phyloP scores from a whole-genome alignment of 2,329 filamentous ascomycete genomes.

The Coniochaeta hoffmannii region DNA sequence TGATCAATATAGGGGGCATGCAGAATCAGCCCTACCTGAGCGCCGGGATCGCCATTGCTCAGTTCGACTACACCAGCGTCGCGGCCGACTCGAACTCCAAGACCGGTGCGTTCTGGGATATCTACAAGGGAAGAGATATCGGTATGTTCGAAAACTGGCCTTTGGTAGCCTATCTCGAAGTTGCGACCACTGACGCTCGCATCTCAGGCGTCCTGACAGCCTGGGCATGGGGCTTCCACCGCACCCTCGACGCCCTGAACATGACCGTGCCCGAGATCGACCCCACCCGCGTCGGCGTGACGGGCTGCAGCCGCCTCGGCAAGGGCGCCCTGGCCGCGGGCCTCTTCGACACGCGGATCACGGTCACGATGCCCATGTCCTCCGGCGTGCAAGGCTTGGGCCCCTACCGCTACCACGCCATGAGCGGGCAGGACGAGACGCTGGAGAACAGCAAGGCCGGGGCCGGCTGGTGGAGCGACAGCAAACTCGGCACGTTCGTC shows the following conservation, averaged over 20 bases:
- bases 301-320: conserved; percentile 46
- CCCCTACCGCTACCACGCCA: conserved; percentile 40
- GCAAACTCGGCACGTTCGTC: conserved; percentile 43
- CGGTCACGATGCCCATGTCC: conserved; percentile 48
- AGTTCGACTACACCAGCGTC: conserved; percentile 39
- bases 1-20: conserved; percentile 44
- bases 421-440: conserved; percentile 37
- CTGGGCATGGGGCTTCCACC: conserved; percentile 49
- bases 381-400: conserved; percentile 48
- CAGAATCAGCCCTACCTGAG: conserved; percentile 36
- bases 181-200: not conserved
- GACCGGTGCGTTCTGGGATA: conserved; percentile 39
- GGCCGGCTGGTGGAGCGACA: conserved; percentile 50
- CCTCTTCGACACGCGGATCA: conserved; percentile 42
- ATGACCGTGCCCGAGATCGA: conserved; percentile 38
- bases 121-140: conserved; percentile 41
- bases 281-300: conserved; percentile 34
- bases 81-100: conserved; percentile 41
- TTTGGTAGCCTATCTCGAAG: not conserved
- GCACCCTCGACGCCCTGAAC: conserved; percentile 44
- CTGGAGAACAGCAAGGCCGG: conserved; percentile 42
- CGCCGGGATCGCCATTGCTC: conserved; percentile 39
- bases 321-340: conserved; percentile 46
- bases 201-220: conserved; percentile 38
- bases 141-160: conserved; percentile 25